These are phyloP conservation scores for Cercospora sp. DNA, from an alignment of 2,329 filamentous ascomycete species.

Conservation along the genomic window DNA sequence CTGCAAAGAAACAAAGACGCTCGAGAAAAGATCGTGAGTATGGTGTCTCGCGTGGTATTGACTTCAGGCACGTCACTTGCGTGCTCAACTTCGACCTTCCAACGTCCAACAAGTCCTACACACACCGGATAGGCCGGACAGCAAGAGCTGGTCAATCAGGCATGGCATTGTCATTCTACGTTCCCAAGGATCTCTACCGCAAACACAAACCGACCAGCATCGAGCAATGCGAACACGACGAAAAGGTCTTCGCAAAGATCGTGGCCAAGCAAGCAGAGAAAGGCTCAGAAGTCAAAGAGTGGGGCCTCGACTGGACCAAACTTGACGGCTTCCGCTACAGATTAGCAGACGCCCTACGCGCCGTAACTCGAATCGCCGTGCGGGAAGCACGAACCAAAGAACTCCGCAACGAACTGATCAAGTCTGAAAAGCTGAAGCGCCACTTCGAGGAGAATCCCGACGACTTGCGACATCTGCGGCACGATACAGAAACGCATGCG, in stretches of 20 bases:
- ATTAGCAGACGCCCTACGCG: slow-evolving; percentile 85
- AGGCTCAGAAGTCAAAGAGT: slow-evolving; percentile 80
- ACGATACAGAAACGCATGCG: slow-evolving; percentile 83
- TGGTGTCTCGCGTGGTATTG: slow-evolving; percentile 91
- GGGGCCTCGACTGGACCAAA: slow-evolving; percentile 91
- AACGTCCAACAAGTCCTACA: slow-evolving; percentile 83
- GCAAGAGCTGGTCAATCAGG: slow-evolving; percentile 87
- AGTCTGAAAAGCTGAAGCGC: slow-evolving; percentile 88
- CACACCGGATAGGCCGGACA: slow-evolving; percentile 93
- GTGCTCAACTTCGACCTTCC: slow-evolving; percentile 98
- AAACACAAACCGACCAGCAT: slow-evolving; percentile 88
- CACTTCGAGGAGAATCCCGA: slow-evolving; percentile 97
- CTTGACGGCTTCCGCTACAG: slow-evolving; percentile 93
- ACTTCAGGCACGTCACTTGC: slow-evolving; percentile 92
- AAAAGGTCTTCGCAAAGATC: slow-evolving; percentile 79
- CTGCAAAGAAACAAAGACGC: slow-evolving; percentile 63
- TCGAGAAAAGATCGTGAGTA: slow-evolving; percentile 76
- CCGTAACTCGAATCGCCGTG: slow-evolving; percentile 85
- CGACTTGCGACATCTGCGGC: slow-evolving; percentile 81
- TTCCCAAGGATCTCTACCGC: slow-evolving; percentile 76
- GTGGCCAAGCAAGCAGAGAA: slow-evolving; percentile 74
- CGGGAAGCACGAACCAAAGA: slow-evolving; percentile 87
- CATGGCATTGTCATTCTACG: slow-evolving; percentile 93
- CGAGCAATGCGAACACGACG: slow-evolving; percentile 74
- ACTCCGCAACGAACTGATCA: slow-evolving; percentile 83